A percentile compares a stretch with the other conserved stretches of the same genome.
Conservation (phyloP, 352 stramenopile species). For the Phytophthora rubi region DNA sequence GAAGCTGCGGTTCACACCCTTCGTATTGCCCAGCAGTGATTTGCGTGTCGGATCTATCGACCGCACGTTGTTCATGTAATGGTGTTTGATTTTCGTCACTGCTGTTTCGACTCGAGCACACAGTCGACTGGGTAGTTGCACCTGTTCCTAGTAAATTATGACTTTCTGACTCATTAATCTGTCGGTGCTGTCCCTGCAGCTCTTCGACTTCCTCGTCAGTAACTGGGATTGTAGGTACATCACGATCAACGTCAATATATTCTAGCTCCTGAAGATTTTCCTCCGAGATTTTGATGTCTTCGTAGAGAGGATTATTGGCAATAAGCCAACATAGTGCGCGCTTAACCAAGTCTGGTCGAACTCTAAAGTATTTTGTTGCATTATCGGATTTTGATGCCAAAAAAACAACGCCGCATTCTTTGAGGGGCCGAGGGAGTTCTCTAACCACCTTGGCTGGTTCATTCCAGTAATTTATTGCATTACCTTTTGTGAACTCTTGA, state of each 20-base stretch:
- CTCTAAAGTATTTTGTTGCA: neutral
- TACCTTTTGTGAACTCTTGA: constrained; percentile 21
- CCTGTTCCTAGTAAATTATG: too few species aligned
- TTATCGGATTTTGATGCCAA: too few species aligned
- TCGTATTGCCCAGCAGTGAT: too few species aligned
- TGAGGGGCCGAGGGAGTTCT: too few species aligned
- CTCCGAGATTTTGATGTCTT: constrained; percentile 1
- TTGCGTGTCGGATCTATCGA: too few species aligned
- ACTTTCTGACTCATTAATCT: too few species aligned
- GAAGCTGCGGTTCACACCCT: too few species aligned
- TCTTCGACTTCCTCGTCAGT: constrained; percentile 1
- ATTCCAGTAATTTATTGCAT: constrained; percentile 28
- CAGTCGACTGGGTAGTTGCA: too few species aligned
- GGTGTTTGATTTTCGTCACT: too few species aligned
- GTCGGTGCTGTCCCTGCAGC: too few species aligned
- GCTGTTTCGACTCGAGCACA: too few species aligned
- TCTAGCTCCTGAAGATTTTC: neutral
- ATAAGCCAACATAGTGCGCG: constrained; percentile 2
- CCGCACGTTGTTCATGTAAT: too few species aligned
- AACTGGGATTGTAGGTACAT: neutral
- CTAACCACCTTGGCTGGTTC: neutral
- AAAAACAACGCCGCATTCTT: neutral
- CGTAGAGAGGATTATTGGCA: constrained; percentile 8
- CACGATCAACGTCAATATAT: neutral
- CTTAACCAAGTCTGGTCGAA: constrained; percentile 7